Evolutionary conservation across 78 protist species (phyloP).

Genomic region (Protostelium mycophagum): DNA sequence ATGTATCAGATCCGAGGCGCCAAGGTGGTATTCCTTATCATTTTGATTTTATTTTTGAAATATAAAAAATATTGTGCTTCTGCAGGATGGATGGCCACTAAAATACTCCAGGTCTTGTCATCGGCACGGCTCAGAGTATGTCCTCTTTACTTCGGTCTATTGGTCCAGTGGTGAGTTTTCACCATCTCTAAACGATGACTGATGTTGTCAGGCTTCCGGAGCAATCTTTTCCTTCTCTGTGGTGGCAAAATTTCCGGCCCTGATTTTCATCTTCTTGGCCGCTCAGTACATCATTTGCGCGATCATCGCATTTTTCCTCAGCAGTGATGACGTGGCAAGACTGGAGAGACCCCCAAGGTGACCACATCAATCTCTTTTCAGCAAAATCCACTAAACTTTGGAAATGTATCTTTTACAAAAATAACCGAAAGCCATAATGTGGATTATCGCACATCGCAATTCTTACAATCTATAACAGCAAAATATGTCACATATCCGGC

Average conservation of each 20-base stretch:
- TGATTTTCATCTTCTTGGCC: background rate
- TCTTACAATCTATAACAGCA: no score
- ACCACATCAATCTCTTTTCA: no score
- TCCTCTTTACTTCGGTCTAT: background rate
- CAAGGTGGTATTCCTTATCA: background rate
- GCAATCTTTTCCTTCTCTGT: background rate
- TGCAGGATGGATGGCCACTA: no score
- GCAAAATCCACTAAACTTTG: no score
- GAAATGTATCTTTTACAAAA: no score
- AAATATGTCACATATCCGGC: no score
- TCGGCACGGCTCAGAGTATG: background rate
- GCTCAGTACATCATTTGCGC: background rate
- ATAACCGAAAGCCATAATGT: no score
- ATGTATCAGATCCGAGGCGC: background rate
- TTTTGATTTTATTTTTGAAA: no score
- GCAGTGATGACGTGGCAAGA: background rate
- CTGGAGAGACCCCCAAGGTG: background rate
- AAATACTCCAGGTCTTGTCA: background rate
- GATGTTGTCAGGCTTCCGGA: background rate
- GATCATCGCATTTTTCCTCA: background rate
- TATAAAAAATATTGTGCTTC: no score
- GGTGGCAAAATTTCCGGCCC: background rate
- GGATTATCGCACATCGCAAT: no score
- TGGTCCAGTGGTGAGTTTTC: background rate
- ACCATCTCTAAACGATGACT: background rate